Percentiles rank a stretch among this genome's conserved stretches.
phyloP scores from a whole-genome alignment of 1,139 yeast genomes.

The Pichia sp. region DNA sequence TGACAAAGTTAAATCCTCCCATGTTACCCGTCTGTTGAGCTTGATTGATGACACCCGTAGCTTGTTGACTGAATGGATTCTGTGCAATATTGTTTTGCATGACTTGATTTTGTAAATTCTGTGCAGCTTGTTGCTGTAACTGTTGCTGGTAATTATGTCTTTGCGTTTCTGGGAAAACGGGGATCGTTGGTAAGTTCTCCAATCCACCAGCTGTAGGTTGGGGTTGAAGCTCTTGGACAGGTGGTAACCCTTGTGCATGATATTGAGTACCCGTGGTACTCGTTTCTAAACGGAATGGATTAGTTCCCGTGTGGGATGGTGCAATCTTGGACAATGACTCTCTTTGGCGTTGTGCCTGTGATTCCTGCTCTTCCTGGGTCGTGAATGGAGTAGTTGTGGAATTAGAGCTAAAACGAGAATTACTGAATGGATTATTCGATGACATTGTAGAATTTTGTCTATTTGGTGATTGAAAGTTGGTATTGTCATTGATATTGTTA shows the following conservation, averaged over 20 bases:
- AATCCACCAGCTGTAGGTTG: constrained; percentile 66
- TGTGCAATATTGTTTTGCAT: constrained; percentile 8
- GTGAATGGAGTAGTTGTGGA: constrained; percentile 21
- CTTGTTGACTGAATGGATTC: constrained; percentile 14
- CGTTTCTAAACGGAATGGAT: constrained; percentile 42
- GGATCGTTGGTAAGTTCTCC: constrained; percentile 51
- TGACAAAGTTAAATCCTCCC: constrained; percentile 5
- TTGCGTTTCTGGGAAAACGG: constrained; percentile 62
- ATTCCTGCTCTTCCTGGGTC: neutral
- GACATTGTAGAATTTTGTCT: constrained; percentile 6
- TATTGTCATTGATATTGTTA: neutral
- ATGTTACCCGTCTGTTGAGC: no score
- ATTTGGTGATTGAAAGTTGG: constrained; percentile 1
- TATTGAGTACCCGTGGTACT: neutral
- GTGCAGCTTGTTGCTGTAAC: constrained; percentile 18
- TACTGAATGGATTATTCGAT: constrained; percentile 23
- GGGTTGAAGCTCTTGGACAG: constrained; percentile 26
- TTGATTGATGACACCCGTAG: constrained; percentile 15
- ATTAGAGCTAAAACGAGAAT: constrained; percentile 19
- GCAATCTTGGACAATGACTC: constrained; percentile 7
- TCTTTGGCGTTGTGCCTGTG: no score
- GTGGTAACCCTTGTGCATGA: neutral
- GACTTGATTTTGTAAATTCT: constrained; percentile 19
- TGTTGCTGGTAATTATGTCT: constrained; percentile 14
- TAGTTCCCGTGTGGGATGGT: constrained; percentile 32